phyloP scores from a whole-genome alignment of 257 asterid species.

The Oldenlandia corymbosa region DNA sequence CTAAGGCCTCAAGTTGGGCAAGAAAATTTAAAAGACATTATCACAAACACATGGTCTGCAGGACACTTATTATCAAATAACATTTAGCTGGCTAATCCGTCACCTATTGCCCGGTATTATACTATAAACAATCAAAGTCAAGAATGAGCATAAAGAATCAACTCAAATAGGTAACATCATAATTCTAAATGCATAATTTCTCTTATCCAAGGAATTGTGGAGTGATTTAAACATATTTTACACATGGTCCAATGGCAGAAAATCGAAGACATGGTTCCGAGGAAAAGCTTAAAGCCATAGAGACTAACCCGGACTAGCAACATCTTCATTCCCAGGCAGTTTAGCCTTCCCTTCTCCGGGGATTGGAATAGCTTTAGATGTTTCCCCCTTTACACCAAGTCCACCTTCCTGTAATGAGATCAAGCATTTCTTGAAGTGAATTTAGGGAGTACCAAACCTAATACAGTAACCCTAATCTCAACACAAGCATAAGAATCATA shows the following conservation, averaged over 20 bases:
- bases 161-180: not conserved
- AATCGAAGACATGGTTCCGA: not conserved
- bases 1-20: not conserved
- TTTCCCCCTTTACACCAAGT: not conserved
- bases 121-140: too few relatives aligned
- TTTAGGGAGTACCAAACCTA: not conserved
- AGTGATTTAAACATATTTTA: too few relatives aligned
- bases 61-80: not conserved
- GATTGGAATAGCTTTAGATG: conserved; percentile 2
- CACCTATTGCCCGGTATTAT: not conserved
- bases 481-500: not conserved
- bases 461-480: not conserved
- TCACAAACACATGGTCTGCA: too few relatives aligned
- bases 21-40: not conserved
- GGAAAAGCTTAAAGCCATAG: not conserved
- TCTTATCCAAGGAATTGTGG: too few relatives aligned
- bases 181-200: too few relatives aligned
- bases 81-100: not conserved
- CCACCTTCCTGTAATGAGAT: not conserved
- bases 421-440: not conserved
- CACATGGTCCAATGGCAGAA: not conserved
- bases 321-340: not conserved
- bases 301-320: conserved; percentile 1
- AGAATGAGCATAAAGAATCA: too few relatives aligned
- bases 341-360: not conserved